These are phyloP conservation scores for Heliamphora pulchella DNA, from an alignment of 179 eudicot species.

Conservation along the genomic window DNA sequence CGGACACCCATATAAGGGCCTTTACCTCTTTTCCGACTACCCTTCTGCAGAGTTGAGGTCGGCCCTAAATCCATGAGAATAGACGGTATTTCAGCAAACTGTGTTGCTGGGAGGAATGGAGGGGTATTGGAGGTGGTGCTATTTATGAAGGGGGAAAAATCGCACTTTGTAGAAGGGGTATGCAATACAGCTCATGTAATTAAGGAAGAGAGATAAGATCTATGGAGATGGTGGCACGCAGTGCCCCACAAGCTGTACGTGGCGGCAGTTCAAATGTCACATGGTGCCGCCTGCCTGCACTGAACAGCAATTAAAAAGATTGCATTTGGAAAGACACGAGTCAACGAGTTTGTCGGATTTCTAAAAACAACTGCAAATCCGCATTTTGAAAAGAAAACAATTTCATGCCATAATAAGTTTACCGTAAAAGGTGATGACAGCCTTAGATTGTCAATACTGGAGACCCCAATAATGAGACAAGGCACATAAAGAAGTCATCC, in stretches of 20 bases:
- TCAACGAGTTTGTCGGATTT: background rate
- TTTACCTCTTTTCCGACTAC: background rate
- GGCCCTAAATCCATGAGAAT: slow-evolving; percentile 5
- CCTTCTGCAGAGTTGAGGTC: background rate
- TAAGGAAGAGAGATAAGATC: background rate
- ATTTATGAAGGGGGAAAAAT: background rate
- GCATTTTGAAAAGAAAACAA: background rate
- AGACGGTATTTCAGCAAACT: background rate
- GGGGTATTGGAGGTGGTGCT: too few species aligned
- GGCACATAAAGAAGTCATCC: background rate
- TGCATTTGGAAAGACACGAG: background rate
- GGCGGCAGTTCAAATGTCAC: background rate
- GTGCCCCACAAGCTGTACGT: background rate
- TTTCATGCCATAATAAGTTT: background rate
- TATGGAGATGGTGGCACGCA: background rate
- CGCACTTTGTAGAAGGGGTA: background rate
- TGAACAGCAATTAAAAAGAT: background rate
- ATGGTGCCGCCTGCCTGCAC: background rate
- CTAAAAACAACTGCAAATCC: background rate
- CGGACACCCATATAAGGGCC: slow-evolving; percentile 4
- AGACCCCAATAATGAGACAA: background rate
- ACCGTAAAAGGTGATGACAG: background rate
- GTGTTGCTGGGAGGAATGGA: background rate
- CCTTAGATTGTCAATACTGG: background rate
- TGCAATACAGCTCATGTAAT: slow-evolving; percentile 5